phyloP scores from a whole-genome alignment of 1,284 basidiomycete genomes.

The Omphalotus olearius region DNA sequence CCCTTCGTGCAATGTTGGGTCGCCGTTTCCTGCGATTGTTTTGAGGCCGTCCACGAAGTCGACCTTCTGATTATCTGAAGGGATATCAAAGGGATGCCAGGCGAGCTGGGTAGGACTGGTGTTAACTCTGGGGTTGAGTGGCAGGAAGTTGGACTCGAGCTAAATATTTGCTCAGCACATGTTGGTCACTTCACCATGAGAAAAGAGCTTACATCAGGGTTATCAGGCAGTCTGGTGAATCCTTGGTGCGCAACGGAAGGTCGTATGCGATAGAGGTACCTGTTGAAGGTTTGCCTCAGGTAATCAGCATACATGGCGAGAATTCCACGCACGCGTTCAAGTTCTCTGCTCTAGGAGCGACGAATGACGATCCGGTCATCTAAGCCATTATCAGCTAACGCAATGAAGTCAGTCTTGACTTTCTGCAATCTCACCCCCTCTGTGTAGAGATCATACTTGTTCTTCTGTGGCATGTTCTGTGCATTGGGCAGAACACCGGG shows the following conservation, averaged over 20 bases:
- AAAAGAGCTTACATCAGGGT: conserved; percentile 45
- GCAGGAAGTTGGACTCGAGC: conserved; percentile 58
- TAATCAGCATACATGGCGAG: neutral
- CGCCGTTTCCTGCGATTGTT: conserved; percentile 62
- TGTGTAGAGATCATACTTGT: conserved; percentile 57
- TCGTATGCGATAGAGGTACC: conserved; percentile 62
- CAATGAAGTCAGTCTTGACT: neutral
- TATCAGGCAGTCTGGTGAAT: conserved; percentile 49
- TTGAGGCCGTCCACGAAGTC: conserved; percentile 64
- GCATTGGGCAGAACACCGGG: conserved; percentile 48
- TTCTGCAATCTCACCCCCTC: conserved; percentile 37
- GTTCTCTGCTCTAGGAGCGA: conserved; percentile 45
- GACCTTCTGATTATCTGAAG: conserved; percentile 35
- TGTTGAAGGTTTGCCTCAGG: conserved; percentile 20
- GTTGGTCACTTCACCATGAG: neutral
- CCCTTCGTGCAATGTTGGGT: conserved; percentile 57
- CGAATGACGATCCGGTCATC: conserved; percentile 60
- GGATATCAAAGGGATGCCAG: conserved; percentile 65
- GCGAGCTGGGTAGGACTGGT: conserved; percentile 63
- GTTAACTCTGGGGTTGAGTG: conserved; percentile 56
- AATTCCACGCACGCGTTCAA: conserved; percentile 29
- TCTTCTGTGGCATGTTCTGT: conserved; percentile 61
- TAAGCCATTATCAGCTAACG: conserved; percentile 21
- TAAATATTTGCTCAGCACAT: conserved; percentile 17
- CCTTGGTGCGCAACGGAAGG: conserved; percentile 69